These are phyloP conservation scores for Candida awuae DNA, from an alignment of 805 yeast species.

Conservation along the genomic window DNA sequence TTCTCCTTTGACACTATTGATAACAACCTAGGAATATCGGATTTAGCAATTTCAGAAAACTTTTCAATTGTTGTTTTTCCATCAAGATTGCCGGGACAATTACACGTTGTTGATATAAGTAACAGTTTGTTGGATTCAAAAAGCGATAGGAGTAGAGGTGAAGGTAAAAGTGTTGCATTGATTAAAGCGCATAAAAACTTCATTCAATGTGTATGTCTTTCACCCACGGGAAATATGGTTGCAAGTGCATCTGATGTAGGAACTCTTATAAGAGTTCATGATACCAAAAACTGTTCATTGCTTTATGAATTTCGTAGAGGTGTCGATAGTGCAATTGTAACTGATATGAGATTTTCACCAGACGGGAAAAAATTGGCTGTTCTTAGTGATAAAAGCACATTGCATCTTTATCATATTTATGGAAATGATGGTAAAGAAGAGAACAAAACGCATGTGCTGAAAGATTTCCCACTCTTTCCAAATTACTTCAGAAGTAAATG, in stretches of 20 bases:
- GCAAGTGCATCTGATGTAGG: conserved; percentile 83
- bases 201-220: conserved; percentile 56
- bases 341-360: conserved; percentile 78
- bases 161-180: conserved; percentile 56
- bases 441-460: conserved; percentile 54
- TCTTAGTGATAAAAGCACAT: conserved; percentile 79
- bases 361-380: conserved; percentile 72
- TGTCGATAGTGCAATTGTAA: conserved; percentile 71
- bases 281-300: conserved; percentile 58
- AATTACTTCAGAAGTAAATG: conserved; percentile 76
- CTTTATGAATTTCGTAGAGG: conserved; percentile 88
- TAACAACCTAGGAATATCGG: conserved; percentile 59
- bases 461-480: conserved; percentile 47
- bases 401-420: conserved; percentile 55
- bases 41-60: conserved; percentile 26
- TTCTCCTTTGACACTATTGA: conserved; percentile 57
- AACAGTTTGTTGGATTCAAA: not conserved
- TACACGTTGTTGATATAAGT: conserved; percentile 70
- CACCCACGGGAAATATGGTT: conserved; percentile 54
- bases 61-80: conserved; percentile 60
- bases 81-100: conserved; percentile 65
- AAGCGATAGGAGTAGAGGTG: conserved; percentile 48
- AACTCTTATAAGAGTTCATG: conserved; percentile 68
- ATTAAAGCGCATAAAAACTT: conserved; percentile 70
- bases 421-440: not conserved